Base-by-base conservation (phyloP, 805 yeast species). In the Myxozyma neotropica region DNA sequence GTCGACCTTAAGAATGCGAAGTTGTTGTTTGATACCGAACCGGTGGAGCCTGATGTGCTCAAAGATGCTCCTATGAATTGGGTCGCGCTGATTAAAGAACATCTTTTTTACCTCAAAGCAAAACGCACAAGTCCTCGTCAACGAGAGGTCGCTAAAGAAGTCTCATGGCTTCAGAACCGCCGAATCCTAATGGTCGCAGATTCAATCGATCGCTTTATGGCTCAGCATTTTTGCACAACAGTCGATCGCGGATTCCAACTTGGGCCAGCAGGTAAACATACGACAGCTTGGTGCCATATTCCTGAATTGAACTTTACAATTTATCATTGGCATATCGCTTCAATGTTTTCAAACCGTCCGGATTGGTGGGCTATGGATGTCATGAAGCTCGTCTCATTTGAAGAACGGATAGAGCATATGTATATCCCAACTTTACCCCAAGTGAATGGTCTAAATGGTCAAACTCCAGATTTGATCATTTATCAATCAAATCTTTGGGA, bases 261-360 rank as follows among this genome's bases (percentile, higher is more conserved):
- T 26, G 61, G 57, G 12, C 50, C 44, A 5, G 35, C 31, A 13
- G 55, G 55, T 4, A 48, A 39, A 39, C 64, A 60, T 38, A 52
- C 64, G 21, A 58, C 63, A 29, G 53, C 63, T n/a, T 53, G 53
- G 57, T 60, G 64, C 50, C 40, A 39, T 29, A 31, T 60, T 40
- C 38, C 44, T 3, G 27, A 39, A n/a, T 33, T 60, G 26, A 60
- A 60, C 53, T 38, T 60, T 31, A 60, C 64, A 8, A 23, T 60
- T 40, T 27, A 35, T 39, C 63, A 60, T 42, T 60, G 64, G 64
- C 64, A 60, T 49, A 27, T 60, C 17, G 40, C 64, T 7, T 61
- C 63, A 24, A 53, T 48, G 55, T 51, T 43, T 21, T 47, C 63
- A n/a, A 8, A 12, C 19, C 58, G 55, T 8, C 64, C 64, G 4